phyloP scores from a whole-genome alignment of 495 filamentous ascomycete genomes.

The Evernia prunastri region DNA sequence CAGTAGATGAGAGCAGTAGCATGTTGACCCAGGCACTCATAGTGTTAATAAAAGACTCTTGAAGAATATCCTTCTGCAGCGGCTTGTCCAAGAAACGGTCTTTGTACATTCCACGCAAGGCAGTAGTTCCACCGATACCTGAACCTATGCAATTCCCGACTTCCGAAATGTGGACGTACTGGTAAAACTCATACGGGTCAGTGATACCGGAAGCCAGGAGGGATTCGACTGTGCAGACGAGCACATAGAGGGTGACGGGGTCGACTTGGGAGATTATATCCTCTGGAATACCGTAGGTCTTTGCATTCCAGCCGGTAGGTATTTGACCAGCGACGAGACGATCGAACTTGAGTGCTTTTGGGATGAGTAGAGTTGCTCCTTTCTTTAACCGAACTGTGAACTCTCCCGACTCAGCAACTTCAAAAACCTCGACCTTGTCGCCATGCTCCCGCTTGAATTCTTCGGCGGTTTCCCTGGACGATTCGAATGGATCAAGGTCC shows the following conservation, averaged over 20 bases:
- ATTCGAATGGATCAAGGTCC: constrained; percentile 93
- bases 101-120: constrained; percentile 96
- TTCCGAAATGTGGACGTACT: constrained; percentile 97
- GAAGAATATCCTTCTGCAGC: constrained; percentile 97
- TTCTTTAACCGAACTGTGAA: constrained; percentile 91
- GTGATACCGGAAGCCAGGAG: constrained; percentile 91
- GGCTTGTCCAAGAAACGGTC: constrained; percentile 95
- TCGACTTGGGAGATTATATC: constrained; percentile 98
- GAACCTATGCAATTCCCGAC: constrained; percentile 98
- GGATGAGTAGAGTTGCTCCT: constrained; percentile 87
- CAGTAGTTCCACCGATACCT: constrained; percentile 88
- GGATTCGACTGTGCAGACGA: constrained; percentile 87
- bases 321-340: constrained; percentile 95
- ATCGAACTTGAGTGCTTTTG: constrained; percentile 95
- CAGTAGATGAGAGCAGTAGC: constrained; percentile 91
- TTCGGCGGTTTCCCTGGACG: constrained; percentile 92
- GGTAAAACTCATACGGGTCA: constrained; percentile 99
- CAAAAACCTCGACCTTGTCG: constrained; percentile 95
- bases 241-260: constrained; percentile 87
- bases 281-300: constrained; percentile 89
- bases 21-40: constrained; percentile 99
- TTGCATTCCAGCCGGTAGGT: constrained; percentile 93
- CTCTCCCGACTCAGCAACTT: constrained; percentile 89
- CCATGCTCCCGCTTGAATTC: constrained; percentile 96
- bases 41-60: constrained; percentile 99